Evolutionary conservation across 2,329 filamentous ascomycete species (phyloP), one percentile per base, ranked within the genome.

Genomic region (Alternaria metachromatica): DNA sequence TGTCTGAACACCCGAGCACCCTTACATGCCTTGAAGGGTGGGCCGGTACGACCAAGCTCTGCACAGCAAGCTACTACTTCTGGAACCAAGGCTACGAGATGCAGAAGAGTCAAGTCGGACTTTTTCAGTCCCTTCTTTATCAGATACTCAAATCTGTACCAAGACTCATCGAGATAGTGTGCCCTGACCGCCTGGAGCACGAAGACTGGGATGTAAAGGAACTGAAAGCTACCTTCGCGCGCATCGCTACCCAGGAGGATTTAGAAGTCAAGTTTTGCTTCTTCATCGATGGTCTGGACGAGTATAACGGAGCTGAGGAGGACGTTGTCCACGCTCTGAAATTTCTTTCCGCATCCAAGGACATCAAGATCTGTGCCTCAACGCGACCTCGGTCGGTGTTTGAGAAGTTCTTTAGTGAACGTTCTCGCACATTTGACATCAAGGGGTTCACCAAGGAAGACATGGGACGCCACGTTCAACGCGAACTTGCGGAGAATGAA

Each of bases 11-110:
- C 20, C 5, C 65, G 2, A 62, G 63, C 2, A 78, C 79, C 4
- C 61, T 48, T 8, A 30, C 72, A 4, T 61, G 65, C 21, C 70
- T 84, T 0, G 37, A 72, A 4, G 37, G 60, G 0, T 85, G 83
- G 83, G 77, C 81, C 0, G 67, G 48, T 0, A 57, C 63, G 0
- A 62, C 68, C 5, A 71, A 74, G 4, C 62, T 81, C 5, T 49
- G 25, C 30, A 72, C 78, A 43, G 77, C 76, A 2, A 72, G 65
- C 10, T 71, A 55, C 49, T 71, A 55, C 33, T 71, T 71, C 48
- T 69, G 66, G 66, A 64, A 66, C 37, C 60, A 63, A 54, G 66
- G 66, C 2, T 48, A 11, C n/a, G 53, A 60, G 7, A 33, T 69
- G 45, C 66, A 71, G 37, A 71, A 66, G 33, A 62, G 50, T 13